Evolutionary conservation across 2,329 filamentous ascomycete genomes (phyloP), one percentile per base, ranked within the genome.

Genomic region (Claviceps sorghi): DNA sequence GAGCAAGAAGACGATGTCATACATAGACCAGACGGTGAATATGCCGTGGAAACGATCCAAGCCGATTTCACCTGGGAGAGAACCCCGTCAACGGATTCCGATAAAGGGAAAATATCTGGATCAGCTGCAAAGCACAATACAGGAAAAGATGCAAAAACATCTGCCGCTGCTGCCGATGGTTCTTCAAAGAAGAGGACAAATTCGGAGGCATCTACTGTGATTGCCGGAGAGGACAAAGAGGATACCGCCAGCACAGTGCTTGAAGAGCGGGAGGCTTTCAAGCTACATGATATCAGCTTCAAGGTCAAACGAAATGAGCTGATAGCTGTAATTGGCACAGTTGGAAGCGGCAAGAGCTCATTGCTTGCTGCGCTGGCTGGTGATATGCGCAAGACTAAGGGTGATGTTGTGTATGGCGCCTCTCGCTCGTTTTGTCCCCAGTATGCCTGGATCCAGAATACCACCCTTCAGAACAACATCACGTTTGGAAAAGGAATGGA

Each of bases 391-490:
- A 85, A 84, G 65, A 94, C 86, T 0, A 71, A 69, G 3, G 89
- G 89, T 11, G 76, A 84, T 40, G 77, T 94, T 6, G 77, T 80
- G 0, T 77, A 93, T 59, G 87, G 90, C 42, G 88, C 88, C 0
- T 83, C 82, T 3, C 77, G 90, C 56, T 88, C 91, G 0, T 96
- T 95, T 61, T 97, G 93, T 58, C 91, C 91, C 0, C 91, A 98
- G 64, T 95, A 95, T 62, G 88, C 93, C 0, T 98, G 93, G 93
- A 95, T 98, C 48, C 91, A 97, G 64, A 97, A 97, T 62, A 77
- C 88, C 0, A 87, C 84, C 0, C 78, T 97, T 3, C 82, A 81
- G 56, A 81, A 95, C 36, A 98, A 98, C 61, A 95, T 98, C 54
- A 69, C 88, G 0, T 97, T 97, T 61, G 91, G 91, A 11, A 91